Evolutionary conservation across 2,329 filamentous ascomycete genomes (phyloP), one percentile per base, ranked within the genome.

Genomic region (Sporothrix euskadiensis): DNA sequence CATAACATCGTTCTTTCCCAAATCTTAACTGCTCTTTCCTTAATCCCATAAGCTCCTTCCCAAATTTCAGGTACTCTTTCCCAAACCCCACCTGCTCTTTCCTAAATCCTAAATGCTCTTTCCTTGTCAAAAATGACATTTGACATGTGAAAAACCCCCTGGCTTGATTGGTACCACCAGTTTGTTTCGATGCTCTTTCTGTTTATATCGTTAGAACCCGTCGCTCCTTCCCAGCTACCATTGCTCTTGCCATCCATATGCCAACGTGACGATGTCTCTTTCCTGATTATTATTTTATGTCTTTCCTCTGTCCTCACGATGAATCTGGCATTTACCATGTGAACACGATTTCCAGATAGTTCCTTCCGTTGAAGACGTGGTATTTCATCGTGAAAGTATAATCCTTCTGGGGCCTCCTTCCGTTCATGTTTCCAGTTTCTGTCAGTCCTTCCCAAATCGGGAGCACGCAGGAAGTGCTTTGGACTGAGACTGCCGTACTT

Each of bases 371-470:
- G 56, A 59, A 16, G 10, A 59, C 16, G 26, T 59, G 10, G 56
- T 35, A 7, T 59, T 59, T 59, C 56, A 0, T 32, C 16, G 56
- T 59, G 26, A 59, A 59, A 30, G 26, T 35, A 5, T 16, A 16
- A 59, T 59, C 12, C 56, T 59, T 59, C 16, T 16, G 56, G 56
- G 56, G 22, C 56, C 56, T 59, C 56, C 56, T 59, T 32, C 56
- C 56, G 56, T 10, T 59, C 56, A 35, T 30, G 10, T 59, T 59
- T 59, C 56, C 10, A 32, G 26, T 59, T 59, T 32, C 26, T 16
- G 26, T 59, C 56, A 32, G 10, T 59, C 56, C 56, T 59, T 59
- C 56, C 26, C 56, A 59, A 10, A 59, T 32, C 56, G 26, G 56
- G 16, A 59, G 56, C 56, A 32, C 56, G 56, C 56, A 26, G 26